These are phyloP conservation scores for Solanum gandarillasii DNA, from an alignment of 257 asterid species.

Conservation along the genomic window DNA sequence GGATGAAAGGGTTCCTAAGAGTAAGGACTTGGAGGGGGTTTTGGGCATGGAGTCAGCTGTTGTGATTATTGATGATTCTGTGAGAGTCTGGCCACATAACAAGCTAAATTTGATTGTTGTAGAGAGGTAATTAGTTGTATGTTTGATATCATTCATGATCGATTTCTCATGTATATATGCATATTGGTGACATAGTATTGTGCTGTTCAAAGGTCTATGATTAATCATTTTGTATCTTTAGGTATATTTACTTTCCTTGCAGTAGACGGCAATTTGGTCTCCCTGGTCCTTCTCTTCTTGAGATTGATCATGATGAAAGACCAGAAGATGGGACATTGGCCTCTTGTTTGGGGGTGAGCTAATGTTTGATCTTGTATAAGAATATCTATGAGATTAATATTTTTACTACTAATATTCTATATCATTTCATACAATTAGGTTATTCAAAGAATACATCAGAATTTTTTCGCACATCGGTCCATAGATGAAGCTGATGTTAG, in stretches of 20 bases:
- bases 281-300: slow-evolving; percentile 90
- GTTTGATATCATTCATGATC: not conserved
- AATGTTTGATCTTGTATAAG: not conserved
- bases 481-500: slow-evolving; percentile 90
- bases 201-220: not conserved
- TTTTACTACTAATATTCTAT: not conserved
- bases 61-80: slow-evolving; percentile 84
- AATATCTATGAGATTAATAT: not conserved
- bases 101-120: slow-evolving; percentile 77
- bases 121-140: slow-evolving; percentile 57
- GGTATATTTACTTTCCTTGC: slow-evolving; percentile 95
- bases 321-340: slow-evolving; percentile 97
- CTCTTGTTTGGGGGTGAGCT: slow-evolving; percentile 75
- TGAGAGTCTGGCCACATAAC: slow-evolving; percentile 95
- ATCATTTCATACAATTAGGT: slow-evolving; percentile 38
- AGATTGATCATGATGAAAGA: slow-evolving; percentile 97
- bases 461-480: slow-evolving; percentile 53
- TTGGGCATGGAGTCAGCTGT: slow-evolving; percentile 95
- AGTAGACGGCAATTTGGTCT: slow-evolving; percentile 97
- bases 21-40: slow-evolving; percentile 91
- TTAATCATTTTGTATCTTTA: slow-evolving; percentile 10
- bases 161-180: not conserved
- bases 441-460: slow-evolving; percentile 71
- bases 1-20: slow-evolving; percentile 80
- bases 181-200: not conserved